A percentile compares a stretch with the other conserved stretches of the same genome.
These are phyloP conservation scores for Leishmania lainsoni DNA, from an alignment of 208 protist genomes.

Conservation along the genomic window DNA sequence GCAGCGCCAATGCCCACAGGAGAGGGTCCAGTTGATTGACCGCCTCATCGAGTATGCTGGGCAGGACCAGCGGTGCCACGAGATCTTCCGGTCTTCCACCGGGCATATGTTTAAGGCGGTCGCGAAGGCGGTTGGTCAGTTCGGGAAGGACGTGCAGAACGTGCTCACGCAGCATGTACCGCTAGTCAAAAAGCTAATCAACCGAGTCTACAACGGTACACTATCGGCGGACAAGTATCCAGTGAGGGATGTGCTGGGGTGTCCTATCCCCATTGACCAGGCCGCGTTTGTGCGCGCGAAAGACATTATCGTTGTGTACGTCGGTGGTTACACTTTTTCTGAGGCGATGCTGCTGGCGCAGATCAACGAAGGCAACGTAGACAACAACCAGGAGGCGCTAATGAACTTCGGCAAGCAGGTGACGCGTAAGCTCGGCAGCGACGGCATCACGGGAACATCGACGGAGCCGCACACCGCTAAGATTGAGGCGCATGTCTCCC, in stretches of 20 bases:
- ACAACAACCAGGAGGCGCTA: conserved; percentile 82
- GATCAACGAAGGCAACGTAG: conserved; percentile 74
- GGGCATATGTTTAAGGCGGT: conserved; percentile 80
- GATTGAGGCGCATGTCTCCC: conserved; percentile 76
- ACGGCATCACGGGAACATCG: conserved; percentile 22
- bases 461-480: conserved; percentile 79
- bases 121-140: conserved; percentile 76
- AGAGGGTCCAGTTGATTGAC: conserved; percentile 76
- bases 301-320: conserved; percentile 85
- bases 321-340: conserved; percentile 83
- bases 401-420: conserved; percentile 82
- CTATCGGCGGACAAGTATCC: conserved; percentile 74
- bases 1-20: conserved; percentile 57
- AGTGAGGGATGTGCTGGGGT: conserved; percentile 58
- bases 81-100: conserved; percentile 73
- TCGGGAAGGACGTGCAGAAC: conserved; percentile 94
- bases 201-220: conserved; percentile 82
- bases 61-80: conserved; percentile 65
- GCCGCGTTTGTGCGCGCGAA: conserved; percentile 65
- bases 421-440: conserved; percentile 45
- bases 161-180: conserved; percentile 98
- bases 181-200: conserved; percentile 88
- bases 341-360: conserved; percentile 79
- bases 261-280: conserved; percentile 54
- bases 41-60: conserved; percentile 70